A percentile compares a stretch with the other conserved stretches of the same genome.
Evolutionary conservation across 2,329 filamentous ascomycete genomes (phyloP).

Genomic region (Exutisphaerella laricina): DNA sequence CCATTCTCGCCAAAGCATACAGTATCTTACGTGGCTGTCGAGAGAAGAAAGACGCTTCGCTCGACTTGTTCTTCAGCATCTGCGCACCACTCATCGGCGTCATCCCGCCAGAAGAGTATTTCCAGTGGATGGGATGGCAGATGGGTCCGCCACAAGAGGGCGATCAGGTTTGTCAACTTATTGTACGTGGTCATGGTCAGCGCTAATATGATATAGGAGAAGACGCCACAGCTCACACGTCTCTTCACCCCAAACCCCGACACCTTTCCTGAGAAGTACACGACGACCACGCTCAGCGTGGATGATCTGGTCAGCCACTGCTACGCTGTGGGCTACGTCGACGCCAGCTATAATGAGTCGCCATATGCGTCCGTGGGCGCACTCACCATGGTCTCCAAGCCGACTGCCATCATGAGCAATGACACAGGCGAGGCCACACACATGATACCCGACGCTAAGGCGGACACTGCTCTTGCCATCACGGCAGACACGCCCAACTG

Average conservation of each 20-base stretch:
- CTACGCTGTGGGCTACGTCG: conserved; percentile 12
- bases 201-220: too few species aligned
- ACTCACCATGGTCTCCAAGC: conserved; percentile 22
- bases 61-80: conserved; percentile 34
- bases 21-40: conserved; percentile 49
- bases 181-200: too few species aligned
- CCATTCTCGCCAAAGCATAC: conserved; percentile 51
- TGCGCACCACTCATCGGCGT: conserved; percentile 39
- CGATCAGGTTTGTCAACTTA: too few species aligned
- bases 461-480: conserved; percentile 10
- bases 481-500: conserved; percentile 9
- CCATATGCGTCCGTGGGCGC: conserved; percentile 14
- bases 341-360: conserved; percentile 14
- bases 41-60: conserved; percentile 43
- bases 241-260: conserved; percentile 14
- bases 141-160: conserved; percentile 24
- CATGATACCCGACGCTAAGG: conserved; percentile 10
- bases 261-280: conserved; percentile 5
- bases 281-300: conserved; percentile 2
- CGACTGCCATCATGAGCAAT: conserved; percentile 16
- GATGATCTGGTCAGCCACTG: conserved; percentile 5
- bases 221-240: conserved; percentile 9
- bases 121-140: conserved; percentile 45
- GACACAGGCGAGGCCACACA: conserved; percentile 11
- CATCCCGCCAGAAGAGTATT: conserved; percentile 42